Conservation (phyloP, 2,329 filamentous ascomycete genomes). For the Phyllosticta citriasiana region DNA sequence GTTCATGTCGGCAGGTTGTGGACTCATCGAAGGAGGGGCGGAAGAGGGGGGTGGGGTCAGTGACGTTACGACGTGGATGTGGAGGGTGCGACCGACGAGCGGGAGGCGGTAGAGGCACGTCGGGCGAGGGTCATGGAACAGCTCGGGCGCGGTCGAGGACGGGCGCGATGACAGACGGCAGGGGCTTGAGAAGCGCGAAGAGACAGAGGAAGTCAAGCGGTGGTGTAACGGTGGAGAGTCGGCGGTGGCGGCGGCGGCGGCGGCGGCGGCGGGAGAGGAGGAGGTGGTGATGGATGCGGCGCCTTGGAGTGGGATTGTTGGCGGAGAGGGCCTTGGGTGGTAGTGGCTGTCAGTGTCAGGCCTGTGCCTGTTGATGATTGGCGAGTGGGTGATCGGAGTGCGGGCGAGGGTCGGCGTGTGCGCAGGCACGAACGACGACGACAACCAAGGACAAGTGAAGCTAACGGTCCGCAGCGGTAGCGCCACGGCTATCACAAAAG, state of each 20-base stretch:
- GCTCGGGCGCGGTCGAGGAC: background rate
- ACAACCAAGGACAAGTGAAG: background rate
- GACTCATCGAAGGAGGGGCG: background rate
- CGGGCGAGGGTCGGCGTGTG: background rate
- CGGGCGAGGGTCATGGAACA: slow-evolving; percentile 21
- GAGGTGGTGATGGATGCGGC: slow-evolving; percentile 18
- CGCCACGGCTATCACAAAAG: background rate
- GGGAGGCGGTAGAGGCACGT: slow-evolving; percentile 16
- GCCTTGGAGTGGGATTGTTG: slow-evolving; percentile 15
- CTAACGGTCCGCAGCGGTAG: background rate
- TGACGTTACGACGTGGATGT: slow-evolving; percentile 14
- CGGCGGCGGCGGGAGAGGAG: slow-evolving; percentile 7
- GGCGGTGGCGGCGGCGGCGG: too few relatives aligned
- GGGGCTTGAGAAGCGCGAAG: background rate
- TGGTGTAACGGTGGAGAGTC: slow-evolving; percentile 10
- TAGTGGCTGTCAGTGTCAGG: background rate
- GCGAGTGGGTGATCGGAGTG: background rate
- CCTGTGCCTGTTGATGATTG: slow-evolving; percentile 6
- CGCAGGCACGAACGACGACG: background rate
- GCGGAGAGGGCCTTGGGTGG: slow-evolving; percentile 2
- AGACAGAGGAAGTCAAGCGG: slow-evolving; percentile 14
- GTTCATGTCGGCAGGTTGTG: slow-evolving; percentile 39
- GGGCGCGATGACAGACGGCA: background rate
- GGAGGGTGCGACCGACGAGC: slow-evolving; percentile 14
- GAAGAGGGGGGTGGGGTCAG: background rate